Conservation (phyloP, 768 basidiomycete genomes). For the Lentinula detonsa region DNA sequence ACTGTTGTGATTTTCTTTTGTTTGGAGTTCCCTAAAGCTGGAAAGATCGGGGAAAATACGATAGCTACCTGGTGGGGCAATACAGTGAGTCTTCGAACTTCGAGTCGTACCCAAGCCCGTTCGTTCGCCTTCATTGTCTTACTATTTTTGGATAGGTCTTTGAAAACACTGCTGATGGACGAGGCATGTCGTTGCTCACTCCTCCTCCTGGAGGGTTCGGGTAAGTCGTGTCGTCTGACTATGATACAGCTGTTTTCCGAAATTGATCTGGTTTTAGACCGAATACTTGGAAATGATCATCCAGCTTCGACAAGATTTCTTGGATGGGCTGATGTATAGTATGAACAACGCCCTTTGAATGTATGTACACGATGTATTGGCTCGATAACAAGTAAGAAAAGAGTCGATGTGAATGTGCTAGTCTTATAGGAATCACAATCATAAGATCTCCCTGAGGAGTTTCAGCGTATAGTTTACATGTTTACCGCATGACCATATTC, state of each 20-base stretch:
- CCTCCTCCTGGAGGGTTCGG: constrained; percentile 27
- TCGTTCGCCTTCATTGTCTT: constrained; percentile 1
- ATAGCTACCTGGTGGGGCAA: constrained; percentile 74
- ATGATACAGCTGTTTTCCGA: constrained; percentile 12
- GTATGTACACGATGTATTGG: neutral
- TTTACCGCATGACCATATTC: too few relatives aligned
- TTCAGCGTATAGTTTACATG: too few relatives aligned
- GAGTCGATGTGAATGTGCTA: too few relatives aligned
- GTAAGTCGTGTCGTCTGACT: constrained; percentile 19
- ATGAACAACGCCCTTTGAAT: neutral
- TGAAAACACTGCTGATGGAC: constrained; percentile 31
- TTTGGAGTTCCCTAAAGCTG: constrained; percentile 57
- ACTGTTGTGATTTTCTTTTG: constrained; percentile 44
- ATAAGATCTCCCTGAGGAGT: too few relatives aligned
- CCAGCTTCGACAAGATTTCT: neutral
- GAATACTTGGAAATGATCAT: neutral
- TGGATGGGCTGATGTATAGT: neutral
- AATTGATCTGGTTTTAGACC: neutral
- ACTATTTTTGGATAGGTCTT: constrained; percentile 22
- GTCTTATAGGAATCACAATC: too few relatives aligned
- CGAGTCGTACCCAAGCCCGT: neutral
- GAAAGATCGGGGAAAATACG: constrained; percentile 46
- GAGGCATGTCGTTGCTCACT: constrained; percentile 27
- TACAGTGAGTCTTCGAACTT: constrained; percentile 18
- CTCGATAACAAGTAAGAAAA: too few relatives aligned